These are phyloP conservation scores for Phialophora verrucosa DNA, from an alignment of 2,329 filamentous ascomycete genomes.

Conservation along the genomic window DNA sequence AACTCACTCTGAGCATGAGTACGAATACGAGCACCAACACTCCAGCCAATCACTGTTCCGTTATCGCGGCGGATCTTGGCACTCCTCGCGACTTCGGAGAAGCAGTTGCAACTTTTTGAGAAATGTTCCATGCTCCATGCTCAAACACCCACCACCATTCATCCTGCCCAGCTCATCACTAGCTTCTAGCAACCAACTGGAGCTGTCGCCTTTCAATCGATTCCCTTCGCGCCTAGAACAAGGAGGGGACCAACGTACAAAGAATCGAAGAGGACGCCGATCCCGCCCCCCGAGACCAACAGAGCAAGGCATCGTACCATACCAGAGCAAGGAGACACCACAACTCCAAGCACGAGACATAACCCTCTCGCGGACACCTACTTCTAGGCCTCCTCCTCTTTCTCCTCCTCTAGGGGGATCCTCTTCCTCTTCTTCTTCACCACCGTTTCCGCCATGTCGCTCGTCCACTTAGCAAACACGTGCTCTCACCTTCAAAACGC, in stretches of 20 bases:
- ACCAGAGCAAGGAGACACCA: neutral
- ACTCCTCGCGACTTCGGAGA: conserved; percentile 5
- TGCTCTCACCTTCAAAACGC: conserved; percentile 93
- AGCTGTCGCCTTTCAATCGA: neutral
- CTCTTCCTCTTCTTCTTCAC: neutral
- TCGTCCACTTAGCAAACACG: conserved; percentile 76
- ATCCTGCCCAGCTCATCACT: neutral
- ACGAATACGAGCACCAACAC: neutral
- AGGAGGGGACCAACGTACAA: neutral
- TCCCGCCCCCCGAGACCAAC: neutral
- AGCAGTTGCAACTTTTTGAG: conserved; percentile 8
- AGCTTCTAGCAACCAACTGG: neutral
- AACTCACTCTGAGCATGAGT: neutral
- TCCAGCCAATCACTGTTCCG: neutral
- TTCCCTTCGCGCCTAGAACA: neutral
- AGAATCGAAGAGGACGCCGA: neutral
- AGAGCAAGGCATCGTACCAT: neutral
- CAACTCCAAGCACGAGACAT: neutral
- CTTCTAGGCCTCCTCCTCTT: neutral
- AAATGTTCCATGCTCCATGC: neutral
- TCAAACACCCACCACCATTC: neutral
- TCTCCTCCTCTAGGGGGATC: too few species aligned
- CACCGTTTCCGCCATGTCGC: conserved; percentile 61
- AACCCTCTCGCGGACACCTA: conserved; percentile 6
- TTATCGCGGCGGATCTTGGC: neutral